These are phyloP conservation scores for Aspergillus ochraceoroseus DNA, from an alignment of 2,329 filamentous ascomycete genomes.

Conservation along the genomic window DNA sequence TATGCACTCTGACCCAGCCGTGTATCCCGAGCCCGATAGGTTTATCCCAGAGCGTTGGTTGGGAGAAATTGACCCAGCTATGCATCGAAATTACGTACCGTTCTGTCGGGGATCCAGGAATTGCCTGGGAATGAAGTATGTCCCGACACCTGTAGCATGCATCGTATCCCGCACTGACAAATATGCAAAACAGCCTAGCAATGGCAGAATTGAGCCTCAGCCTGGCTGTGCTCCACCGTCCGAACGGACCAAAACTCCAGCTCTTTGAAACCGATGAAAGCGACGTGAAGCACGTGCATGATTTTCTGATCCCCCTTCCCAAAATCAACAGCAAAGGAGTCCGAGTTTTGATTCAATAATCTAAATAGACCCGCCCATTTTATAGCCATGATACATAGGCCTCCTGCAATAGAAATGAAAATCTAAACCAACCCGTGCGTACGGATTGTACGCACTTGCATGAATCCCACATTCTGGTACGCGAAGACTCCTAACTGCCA, in stretches of 20 bases:
- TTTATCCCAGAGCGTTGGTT: constrained; percentile 34
- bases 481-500: too few species aligned
- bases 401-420: too few species aligned
- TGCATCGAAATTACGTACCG: constrained; percentile 31
- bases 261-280: constrained; percentile 9
- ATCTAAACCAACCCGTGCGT: too few species aligned
- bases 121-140: constrained; percentile 44
- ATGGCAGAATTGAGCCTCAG: constrained; percentile 61
- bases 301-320: constrained; percentile 4
- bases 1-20: constrained; percentile 12
- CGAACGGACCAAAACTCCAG: background rate
- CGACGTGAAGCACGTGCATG: background rate
- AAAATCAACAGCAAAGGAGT: constrained; percentile 2
- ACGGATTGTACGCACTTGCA: too few species aligned
- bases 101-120: constrained; percentile 39
- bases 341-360: background rate
- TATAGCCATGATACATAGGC: too few species aligned
- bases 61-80: constrained; percentile 15
- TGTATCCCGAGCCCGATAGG: constrained; percentile 26
- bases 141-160: too few species aligned
- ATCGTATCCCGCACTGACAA: background rate
- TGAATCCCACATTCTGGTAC: too few species aligned
- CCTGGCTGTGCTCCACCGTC: constrained; percentile 40
- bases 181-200: constrained; percentile 3
- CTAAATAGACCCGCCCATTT: too few species aligned